Base-by-base conservation (phyloP, 2,329 filamentous ascomycete species). In the Fusarium goolgardi region DNA sequence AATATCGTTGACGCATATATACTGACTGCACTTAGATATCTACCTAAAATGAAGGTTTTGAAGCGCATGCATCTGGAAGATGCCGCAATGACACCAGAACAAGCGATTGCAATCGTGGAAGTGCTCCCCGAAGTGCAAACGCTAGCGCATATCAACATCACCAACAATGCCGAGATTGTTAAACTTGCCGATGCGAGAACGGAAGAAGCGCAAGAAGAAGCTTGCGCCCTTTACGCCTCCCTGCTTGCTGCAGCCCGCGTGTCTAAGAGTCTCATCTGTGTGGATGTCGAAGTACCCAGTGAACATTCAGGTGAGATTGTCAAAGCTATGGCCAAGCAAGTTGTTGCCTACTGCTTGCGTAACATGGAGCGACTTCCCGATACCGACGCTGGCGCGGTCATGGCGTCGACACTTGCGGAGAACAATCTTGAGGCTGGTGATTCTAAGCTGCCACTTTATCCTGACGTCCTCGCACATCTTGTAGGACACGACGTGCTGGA, bases 221-320 rank as follows among this genome's bases (percentile, higher is more conserved):
- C 96, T 1, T 97, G 93, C 72, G 96, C 96, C 1, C 81, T 98
- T 9, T 98, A 97, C 76, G 94, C 96, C 1, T 97, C 94, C 3
- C 84, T 98, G 21, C 90, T 97, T 81, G 92, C 94, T 7, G 95
- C 95, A 0, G 91, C 93, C 1, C 89, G 94, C 54, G 87, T 97
- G 0, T 97, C 94, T 2, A 87, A 88, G 51, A 92, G 91, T 16
- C 86, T 99, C 32, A 89, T 98, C 31, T 95, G 93, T 60, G 87
- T 99, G 62, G 96, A 98, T 75, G 92, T 98, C 60, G 94, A 98
- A 71, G 90, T 96, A 3, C 96, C 95, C 1, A 89, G 86, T 32
- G 84, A 89, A 23, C 89, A 93, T 57, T 92, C 91, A n/a, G 93
- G 91, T 55, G 96, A 97, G 76, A 88, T 97, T 25, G 92, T 97